Percentiles rank a stretch among this genome's conserved stretches.
Conservation (phyloP, 2,329 filamentous ascomycete genomes). For the Emmonsiellopsis sp. region DNA sequence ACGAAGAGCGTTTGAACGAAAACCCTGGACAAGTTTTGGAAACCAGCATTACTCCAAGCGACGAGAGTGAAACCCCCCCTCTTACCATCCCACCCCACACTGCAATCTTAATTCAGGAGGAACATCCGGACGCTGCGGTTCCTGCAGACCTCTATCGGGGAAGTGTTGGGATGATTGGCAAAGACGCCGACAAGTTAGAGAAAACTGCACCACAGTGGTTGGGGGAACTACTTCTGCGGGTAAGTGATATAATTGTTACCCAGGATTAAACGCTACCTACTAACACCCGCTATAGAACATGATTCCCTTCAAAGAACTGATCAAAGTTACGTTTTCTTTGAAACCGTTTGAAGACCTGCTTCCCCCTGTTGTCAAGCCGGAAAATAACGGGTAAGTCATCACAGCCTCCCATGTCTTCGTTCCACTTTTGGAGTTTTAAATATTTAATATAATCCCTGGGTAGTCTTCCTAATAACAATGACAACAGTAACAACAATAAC, state of each 20-base stretch:
- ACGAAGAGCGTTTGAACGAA: constrained; percentile 33
- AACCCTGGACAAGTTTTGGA: constrained; percentile 29
- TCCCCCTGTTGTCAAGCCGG: constrained; percentile 62
- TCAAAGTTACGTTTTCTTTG: constrained; percentile 91
- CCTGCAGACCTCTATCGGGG: constrained; percentile 84
- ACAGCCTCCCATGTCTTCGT: neutral
- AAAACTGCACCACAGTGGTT: constrained; percentile 85
- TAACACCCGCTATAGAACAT: constrained; percentile 49
- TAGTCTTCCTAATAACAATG: neutral
- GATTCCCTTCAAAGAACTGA: constrained; percentile 76
- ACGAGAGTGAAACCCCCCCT: constrained; percentile 36
- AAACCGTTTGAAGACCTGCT: constrained; percentile 69
- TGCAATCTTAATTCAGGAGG: constrained; percentile 57
- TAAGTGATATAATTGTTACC: constrained; percentile 26
- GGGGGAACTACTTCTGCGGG: constrained; percentile 70
- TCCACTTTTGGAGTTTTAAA: neutral
- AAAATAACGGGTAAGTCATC: constrained; percentile 45
- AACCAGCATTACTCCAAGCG: constrained; percentile 34
- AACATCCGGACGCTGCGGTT: constrained; percentile 53
- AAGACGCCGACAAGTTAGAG: constrained; percentile 75
- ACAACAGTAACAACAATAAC: constrained; percentile 29
- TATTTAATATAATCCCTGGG: neutral
- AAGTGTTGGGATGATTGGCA: constrained; percentile 67
- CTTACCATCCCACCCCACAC: constrained; percentile 41
- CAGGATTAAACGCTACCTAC: neutral